A percentile compares a stretch with the other conserved stretches of the same genome.
Conservation (phyloP, 371 early-diverging fungal genomes). For the Apophysomyces sp. region DNA sequence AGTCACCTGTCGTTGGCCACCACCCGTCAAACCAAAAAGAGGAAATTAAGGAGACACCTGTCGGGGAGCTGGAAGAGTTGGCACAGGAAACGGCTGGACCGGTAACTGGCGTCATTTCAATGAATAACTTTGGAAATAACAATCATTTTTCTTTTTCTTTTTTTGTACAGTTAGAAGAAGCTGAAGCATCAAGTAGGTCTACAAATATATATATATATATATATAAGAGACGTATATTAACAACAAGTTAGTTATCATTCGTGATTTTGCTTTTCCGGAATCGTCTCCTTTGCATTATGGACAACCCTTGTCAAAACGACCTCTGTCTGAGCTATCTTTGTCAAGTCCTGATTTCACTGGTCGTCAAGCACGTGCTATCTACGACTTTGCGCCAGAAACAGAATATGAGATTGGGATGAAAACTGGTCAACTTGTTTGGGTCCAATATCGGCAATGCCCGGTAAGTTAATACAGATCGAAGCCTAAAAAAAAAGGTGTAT, state of each 20-base stretch:
- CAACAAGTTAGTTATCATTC: conserved; percentile 26
- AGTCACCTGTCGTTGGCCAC: background rate
- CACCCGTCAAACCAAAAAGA: background rate
- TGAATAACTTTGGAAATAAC: background rate
- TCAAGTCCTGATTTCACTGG: conserved; percentile 41
- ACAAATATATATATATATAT: background rate
- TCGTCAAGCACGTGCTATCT: conserved; percentile 63
- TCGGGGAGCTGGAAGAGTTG: background rate
- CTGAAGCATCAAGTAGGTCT: background rate
- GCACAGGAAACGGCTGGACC: conserved; percentile 9
- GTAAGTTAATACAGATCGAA: conserved; percentile 10
- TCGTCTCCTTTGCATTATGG: conserved; percentile 64
- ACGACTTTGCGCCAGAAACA: conserved; percentile 74
- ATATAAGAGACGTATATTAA: background rate
- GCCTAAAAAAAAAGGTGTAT: background rate
- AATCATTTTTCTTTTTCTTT: background rate
- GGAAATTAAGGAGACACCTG: conserved; percentile 2
- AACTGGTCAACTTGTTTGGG: conserved; percentile 62
- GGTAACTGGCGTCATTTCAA: background rate
- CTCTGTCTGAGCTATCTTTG: conserved; percentile 16
- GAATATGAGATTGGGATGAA: conserved; percentile 64
- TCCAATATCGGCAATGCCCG: conserved; percentile 66
- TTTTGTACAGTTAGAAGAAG: background rate
- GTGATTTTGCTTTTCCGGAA: conserved; percentile 71
- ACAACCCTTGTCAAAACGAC: conserved; percentile 14